Conservation (phyloP, 179 eudicot species). For the Carnegiea gigantea region DNA sequence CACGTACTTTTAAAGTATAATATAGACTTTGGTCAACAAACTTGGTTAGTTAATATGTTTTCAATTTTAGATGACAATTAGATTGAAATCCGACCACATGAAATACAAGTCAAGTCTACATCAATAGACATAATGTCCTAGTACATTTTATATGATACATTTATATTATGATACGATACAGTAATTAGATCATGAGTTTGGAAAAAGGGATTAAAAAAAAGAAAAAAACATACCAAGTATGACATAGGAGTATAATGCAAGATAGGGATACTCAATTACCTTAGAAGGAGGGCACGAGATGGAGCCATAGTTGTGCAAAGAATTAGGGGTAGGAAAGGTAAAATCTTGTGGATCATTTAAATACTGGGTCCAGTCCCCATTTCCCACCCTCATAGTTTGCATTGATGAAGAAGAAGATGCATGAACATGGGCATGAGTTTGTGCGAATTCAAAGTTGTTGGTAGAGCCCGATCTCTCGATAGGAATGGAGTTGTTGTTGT, state of each 20-base stretch:
- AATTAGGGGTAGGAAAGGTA: slow-evolving; percentile 32
- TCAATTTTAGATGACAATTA: too few relatives aligned
- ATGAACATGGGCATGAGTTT: slow-evolving; percentile 11
- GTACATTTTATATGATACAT: too few relatives aligned
- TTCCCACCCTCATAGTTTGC: slow-evolving; percentile 27
- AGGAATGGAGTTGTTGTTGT: slow-evolving; percentile 25
- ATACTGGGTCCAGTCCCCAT: slow-evolving; percentile 65
- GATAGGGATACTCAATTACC: slow-evolving; percentile 19
- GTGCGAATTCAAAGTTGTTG: slow-evolving; percentile 6
- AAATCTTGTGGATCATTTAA: slow-evolving; percentile 40
- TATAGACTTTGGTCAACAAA: too few relatives aligned
- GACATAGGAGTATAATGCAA: not conserved
- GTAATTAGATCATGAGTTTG: too few relatives aligned
- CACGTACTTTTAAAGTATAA: too few relatives aligned
- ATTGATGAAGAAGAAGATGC: slow-evolving; percentile 30
- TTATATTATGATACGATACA: too few relatives aligned
- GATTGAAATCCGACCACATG: too few relatives aligned
- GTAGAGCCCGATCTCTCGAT: slow-evolving; percentile 29
- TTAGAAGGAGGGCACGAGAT: slow-evolving; percentile 29
- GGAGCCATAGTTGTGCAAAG: slow-evolving; percentile 18
- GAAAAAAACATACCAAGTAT: too few relatives aligned
- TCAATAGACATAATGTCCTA: too few relatives aligned
- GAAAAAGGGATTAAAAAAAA: too few relatives aligned
- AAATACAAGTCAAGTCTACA: too few relatives aligned
- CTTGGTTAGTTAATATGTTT: too few relatives aligned